Evolutionary conservation across 164 flowering plant genomes (phyloP).

Genomic region (Magnolia officinalis): DNA sequence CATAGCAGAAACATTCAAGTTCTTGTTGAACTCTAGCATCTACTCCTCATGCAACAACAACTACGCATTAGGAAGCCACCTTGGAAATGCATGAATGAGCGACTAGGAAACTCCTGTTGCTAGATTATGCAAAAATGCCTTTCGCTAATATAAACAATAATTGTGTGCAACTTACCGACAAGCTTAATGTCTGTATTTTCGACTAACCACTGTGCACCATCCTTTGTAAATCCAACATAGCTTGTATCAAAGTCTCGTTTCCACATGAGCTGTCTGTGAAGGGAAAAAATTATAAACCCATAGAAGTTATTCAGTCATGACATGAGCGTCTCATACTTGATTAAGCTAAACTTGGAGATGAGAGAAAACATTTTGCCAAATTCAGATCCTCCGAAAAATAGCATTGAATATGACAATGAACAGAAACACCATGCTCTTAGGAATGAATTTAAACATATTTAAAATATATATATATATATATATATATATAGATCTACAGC

Average conservation of each 20-base stretch:
- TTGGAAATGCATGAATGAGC: not conserved
- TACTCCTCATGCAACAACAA: too few relatives aligned
- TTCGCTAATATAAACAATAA: not conserved
- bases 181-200: conserved; percentile 91
- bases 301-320: not conserved
- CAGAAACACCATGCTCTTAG: too few relatives aligned
- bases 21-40: too few relatives aligned
- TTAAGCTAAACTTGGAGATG: too few relatives aligned
- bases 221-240: conserved; percentile 82
- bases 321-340: not conserved
- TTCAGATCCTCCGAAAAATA: too few relatives aligned
- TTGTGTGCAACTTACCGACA: conserved; percentile 57
- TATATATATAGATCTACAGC: too few relatives aligned
- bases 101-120: not conserved
- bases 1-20: too few relatives aligned
- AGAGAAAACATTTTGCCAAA: too few relatives aligned
- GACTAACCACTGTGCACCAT: conserved; percentile 92
- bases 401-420: too few relatives aligned
- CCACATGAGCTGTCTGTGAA: conserved; percentile 73
- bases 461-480: too few relatives aligned
- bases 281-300: not conserved
- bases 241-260: conserved; percentile 76
- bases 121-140: not conserved
- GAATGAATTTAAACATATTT: too few relatives aligned
- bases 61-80: too few relatives aligned